A percentile compares a stretch with the other conserved stretches of the same genome.
These are phyloP conservation scores for Discostella pseudostelligera DNA, from an alignment of 108 stramenopile genomes.

Conservation along the genomic window DNA sequence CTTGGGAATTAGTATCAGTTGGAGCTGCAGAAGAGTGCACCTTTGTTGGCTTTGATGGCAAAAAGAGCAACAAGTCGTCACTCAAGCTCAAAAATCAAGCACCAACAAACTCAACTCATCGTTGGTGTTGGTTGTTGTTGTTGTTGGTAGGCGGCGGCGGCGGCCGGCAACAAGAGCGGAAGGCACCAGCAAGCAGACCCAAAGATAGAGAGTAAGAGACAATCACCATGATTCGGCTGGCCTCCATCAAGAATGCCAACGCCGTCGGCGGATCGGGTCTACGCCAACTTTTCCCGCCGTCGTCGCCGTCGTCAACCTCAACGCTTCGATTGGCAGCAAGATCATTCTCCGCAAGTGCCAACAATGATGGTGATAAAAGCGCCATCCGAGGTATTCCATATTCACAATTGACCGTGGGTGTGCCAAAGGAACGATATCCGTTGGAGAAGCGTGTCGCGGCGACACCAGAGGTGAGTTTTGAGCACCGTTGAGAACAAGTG, in stretches of 20 bases:
- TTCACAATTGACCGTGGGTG: slow-evolving; percentile 85
- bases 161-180: no score
- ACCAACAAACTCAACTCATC: no score
- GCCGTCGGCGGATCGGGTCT: background rate
- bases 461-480: slow-evolving; percentile 74
- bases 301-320: slow-evolving; percentile 6
- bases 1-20: background rate
- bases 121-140: no score
- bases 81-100: no score
- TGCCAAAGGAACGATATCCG: slow-evolving; percentile 90
- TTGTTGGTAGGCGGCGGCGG: no score
- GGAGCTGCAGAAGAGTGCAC: no score
- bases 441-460: slow-evolving; percentile 91
- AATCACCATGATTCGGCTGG: slow-evolving; percentile 11
- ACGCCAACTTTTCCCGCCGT: background rate
- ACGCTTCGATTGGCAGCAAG: background rate
- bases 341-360: slow-evolving; percentile 22
- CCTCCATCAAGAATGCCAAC: background rate
- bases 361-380: slow-evolving; percentile 17
- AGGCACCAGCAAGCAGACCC: background rate
- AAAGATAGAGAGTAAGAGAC: background rate
- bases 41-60: no score
- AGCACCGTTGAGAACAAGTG: no score
- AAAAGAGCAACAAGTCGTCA: no score
- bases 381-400: slow-evolving; percentile 70